Evolutionary conservation across 192 early-diverging fungal species (phyloP), one percentile per base, ranked within the genome.

Genomic region (Gryganskiella cystojenkinii): DNA sequence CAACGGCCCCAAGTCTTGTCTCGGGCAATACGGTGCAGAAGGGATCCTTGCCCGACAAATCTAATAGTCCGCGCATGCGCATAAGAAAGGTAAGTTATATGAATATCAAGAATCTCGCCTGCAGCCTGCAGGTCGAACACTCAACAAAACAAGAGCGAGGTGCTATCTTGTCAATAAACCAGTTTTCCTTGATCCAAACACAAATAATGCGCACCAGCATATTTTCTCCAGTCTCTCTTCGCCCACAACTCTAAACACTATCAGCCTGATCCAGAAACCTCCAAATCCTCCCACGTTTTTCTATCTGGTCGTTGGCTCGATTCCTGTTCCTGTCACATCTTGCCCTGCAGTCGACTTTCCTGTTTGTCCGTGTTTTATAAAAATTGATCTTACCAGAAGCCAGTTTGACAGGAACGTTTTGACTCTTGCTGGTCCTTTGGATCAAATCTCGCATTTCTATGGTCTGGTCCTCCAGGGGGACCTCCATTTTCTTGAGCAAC

Each of bases 1-100:
- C 89, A 22, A 92, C 84, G 44, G 92, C 89, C 9, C 89, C 74
- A 2, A 96, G 64, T 0, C 89, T 90, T 24, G 94, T 89, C 61
- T 94, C 92, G n/a, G 87, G 85, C 49, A 92, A 54, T 14, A 94
- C 90, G 20, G 90, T 90, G 70, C 92, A 94, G 67, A 95, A 96
- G 24, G 94, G 93, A 61, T 96, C 93, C 56, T 89, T 87, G 28
- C 89, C 85, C 4, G 94, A 96, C 43, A 94, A 61, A 74, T 96
- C 94, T 62, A 82, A n/a, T 14, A 19, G 6, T 40, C 7, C 37
- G 13, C 13, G 37, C 5, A 40, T 5, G 37, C 13, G n/a, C n/a
- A n/a, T n/a, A n/a, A n/a, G n/a, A n/a, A n/a, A n/a, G n/a, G n/a
- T n/a, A n/a, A n/a, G n/a, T n/a, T n/a, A n/a, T n/a, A n/a, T n/a